Evolutionary conservation across 495 filamentous ascomycete species (phyloP).

Genomic region (Aspergillus campestris): DNA sequence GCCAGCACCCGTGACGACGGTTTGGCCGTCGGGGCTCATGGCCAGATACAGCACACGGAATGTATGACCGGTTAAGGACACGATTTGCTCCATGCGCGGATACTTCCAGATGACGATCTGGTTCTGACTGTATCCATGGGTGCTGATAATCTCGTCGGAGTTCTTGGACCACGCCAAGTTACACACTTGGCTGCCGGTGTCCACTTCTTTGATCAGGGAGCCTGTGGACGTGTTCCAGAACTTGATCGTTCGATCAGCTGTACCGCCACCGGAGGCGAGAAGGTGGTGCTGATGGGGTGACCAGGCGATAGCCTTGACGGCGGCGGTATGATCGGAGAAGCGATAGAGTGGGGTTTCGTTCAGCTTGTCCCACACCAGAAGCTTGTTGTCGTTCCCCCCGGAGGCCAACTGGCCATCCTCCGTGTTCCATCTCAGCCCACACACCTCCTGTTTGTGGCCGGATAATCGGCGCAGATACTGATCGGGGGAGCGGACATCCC

Average conservation of each 20-base stretch:
- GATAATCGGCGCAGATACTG: conserved; percentile 74
- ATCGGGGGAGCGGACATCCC: conserved; percentile 88
- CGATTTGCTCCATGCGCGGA: conserved; percentile 93
- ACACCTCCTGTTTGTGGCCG: conserved; percentile 97
- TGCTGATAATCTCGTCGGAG: conserved; percentile 92
- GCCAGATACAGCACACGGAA: conserved; percentile 93
- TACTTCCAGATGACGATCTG: conserved; percentile 99
- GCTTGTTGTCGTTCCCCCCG: conserved; percentile 95
- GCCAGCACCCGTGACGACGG: conserved; percentile 90
- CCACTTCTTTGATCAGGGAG: conserved; percentile 69
- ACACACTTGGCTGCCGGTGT: conserved; percentile 95
- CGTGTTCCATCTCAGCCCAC: conserved; percentile 94
- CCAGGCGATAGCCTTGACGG: conserved; percentile 98
- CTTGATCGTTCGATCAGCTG: conserved; percentile 89
- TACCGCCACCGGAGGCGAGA: conserved; percentile 92
- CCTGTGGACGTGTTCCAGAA: conserved; percentile 93
- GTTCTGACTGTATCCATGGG: conserved; percentile 96
- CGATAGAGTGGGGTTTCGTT: conserved; percentile 80
- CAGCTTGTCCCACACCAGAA: conserved; percentile 96
- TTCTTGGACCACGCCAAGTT: conserved; percentile 95
- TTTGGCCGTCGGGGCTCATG: conserved; percentile 92
- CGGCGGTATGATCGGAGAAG: conserved; percentile 86
- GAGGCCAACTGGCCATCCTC: conserved; percentile 93
- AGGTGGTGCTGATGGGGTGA: conserved; percentile 90
- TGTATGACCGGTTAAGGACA: conserved; percentile 88